Conservation (phyloP, 441 rosid species). For the Syzygium syzygioides region DNA sequence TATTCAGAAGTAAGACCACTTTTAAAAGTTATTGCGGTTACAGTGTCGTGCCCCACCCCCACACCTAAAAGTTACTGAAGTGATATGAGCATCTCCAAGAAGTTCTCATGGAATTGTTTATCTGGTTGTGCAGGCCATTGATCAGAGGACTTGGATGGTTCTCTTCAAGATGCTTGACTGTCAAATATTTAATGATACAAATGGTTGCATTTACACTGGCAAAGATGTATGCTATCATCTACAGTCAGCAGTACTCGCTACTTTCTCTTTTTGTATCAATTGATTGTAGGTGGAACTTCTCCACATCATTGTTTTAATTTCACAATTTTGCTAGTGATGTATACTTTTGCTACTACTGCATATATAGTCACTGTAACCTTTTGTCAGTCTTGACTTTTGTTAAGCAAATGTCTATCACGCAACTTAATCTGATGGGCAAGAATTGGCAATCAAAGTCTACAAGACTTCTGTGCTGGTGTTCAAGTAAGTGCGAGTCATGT, state of each 20-base stretch:
- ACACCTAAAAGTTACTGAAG: background rate
- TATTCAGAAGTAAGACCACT: too few relatives aligned
- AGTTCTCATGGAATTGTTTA: background rate
- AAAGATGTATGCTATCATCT: too few relatives aligned
- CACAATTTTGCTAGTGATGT: background rate
- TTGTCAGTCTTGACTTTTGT: background rate
- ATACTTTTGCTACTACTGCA: background rate
- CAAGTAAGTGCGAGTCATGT: conserved; percentile 27
- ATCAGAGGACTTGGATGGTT: conserved; percentile 80
- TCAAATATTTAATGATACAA: too few relatives aligned
- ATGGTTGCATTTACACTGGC: too few relatives aligned
- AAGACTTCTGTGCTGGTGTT: conserved; percentile 79
- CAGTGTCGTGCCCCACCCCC: background rate
- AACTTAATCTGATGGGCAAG: conserved; percentile 31
- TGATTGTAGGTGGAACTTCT: background rate
- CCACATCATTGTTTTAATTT: too few relatives aligned
- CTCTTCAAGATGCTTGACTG: conserved; percentile 24
- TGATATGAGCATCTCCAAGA: background rate
- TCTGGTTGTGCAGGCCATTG: conserved; percentile 44
- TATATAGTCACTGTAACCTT: background rate
- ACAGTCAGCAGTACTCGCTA: fast-evolving
- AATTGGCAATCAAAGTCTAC: conserved; percentile 86
- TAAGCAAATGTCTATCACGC: background rate
- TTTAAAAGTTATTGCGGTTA: too few relatives aligned
- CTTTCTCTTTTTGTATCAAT: background rate